Evolutionary conservation across 2,329 filamentous ascomycete species (phyloP), one percentile per base, ranked within the genome.

Genomic region (Colletotrichum paranaense): DNA sequence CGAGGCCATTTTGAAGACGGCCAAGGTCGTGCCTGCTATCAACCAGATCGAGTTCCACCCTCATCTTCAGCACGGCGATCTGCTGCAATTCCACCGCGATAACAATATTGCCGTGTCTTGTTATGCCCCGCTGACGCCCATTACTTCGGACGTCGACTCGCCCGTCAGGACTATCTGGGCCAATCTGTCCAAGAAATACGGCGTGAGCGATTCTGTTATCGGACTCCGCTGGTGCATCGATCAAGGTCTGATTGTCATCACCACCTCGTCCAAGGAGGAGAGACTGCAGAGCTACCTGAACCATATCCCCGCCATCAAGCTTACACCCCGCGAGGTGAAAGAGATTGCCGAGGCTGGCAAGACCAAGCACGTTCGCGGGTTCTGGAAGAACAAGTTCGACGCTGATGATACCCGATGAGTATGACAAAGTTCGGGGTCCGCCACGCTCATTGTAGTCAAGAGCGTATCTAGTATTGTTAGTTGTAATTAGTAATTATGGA

Each of bases 31-130:
- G 3, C 94, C 94, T 0, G 91, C 89, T 7, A 88, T 93, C 74
- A 95, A 96, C 84, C 94, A 97, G 86, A 93, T 96, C 79, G 94
- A 96, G 84, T 92, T 90, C 78, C 93, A 97, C 82, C 93, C 94
- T 0, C 94, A 94, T 80, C 85, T 93, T 64, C 92, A 93, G 82
- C 92, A 93, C 79, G 86, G 85, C 6, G 84, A 87, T 71, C 84
- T 93, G 14, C 67, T 93, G 38, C 81, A 84, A 19, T 93, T 89
- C 82, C 88, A 88, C 80, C 86, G 86, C 76, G 81, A 87, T 78
- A 83, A 92, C 77, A 81, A 84, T 67, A 93, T 94, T 74, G 87
- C 88, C 4, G 80, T 88, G 3, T 82, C 86, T 6, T 87, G 88
- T 9, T 92, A 91, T 80, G 86, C 79, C 0, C 88, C 91, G 1